Percentiles rank a stretch among this genome's conserved stretches.
Conservation (phyloP, 352 stramenopile genomes). For the Thraustotheca clavata region DNA sequence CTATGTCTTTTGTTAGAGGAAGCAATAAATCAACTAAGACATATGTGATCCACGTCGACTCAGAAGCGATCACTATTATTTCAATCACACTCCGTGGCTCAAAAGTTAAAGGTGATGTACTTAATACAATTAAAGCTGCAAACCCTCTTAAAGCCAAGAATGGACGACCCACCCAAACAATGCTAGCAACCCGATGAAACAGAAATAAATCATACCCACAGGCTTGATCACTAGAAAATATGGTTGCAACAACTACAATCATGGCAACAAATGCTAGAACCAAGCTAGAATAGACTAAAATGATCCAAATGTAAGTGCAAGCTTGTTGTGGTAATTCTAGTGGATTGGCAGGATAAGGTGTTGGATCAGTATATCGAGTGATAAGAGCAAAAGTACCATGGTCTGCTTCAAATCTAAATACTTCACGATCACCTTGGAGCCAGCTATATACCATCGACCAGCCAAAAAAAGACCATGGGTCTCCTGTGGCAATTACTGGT, state of each 20-base stretch:
- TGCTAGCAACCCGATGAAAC: constrained; percentile 5
- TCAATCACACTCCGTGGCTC: not conserved
- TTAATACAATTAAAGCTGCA: not conserved
- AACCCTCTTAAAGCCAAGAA: not conserved
- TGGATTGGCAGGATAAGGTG: not conserved
- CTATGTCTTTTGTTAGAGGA: not conserved
- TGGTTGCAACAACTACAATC: not conserved
- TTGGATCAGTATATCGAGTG: not conserved
- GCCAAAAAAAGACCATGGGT: constrained; percentile 17
- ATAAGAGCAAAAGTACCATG: not conserved
- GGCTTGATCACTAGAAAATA: not conserved
- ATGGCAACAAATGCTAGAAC: not conserved
- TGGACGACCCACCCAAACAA: constrained; percentile 13
- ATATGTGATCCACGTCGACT: constrained; percentile 2
- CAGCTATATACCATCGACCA: constrained; percentile 10
- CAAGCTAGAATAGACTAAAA: constrained; percentile 6
- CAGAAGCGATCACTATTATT: not conserved
- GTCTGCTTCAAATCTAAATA: constrained; percentile 3
- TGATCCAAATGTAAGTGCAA: constrained; percentile 15
- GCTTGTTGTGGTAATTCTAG: constrained; percentile 2
- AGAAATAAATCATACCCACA: not conserved
- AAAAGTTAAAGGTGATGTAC: not conserved
- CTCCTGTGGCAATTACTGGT: not conserved
- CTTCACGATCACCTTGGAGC: constrained; percentile 3
- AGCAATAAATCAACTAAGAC: not conserved